Evolutionary conservation across 306 rosid genomes (phyloP).

Genomic region (Begonia loranthoides): DNA sequence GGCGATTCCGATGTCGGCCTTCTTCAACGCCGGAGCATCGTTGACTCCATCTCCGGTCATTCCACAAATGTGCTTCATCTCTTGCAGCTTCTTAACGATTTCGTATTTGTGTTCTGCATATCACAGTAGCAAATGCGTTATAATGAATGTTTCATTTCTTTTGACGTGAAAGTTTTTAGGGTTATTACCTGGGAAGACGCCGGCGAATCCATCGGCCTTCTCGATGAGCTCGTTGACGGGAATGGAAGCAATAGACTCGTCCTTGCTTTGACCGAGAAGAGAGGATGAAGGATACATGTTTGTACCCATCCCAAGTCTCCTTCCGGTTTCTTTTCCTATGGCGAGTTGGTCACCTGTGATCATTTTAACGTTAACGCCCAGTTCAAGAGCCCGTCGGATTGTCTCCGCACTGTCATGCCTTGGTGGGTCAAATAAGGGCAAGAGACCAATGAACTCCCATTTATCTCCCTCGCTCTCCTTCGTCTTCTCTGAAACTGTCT

Average conservation of each 20-base stretch:
- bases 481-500: constrained; percentile 40
- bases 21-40: constrained; percentile 1
- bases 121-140: not conserved
- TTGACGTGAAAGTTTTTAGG: not conserved
- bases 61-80: constrained; percentile 26
- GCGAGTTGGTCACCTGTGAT: constrained; percentile 67
- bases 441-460: constrained; percentile 48
- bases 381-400: constrained; percentile 52
- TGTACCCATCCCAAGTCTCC: constrained; percentile 34
- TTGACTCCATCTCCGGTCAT: not conserved
- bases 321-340: constrained; percentile 56
- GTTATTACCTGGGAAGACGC: constrained; percentile 45
- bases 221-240: constrained; percentile 28
- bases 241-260: constrained; percentile 28
- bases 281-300: not conserved
- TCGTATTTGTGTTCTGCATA: constrained; percentile 50
- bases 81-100: constrained; percentile 46
- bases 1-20: constrained; percentile 1
- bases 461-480: constrained; percentile 39
- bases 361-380: constrained; percentile 59
- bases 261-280: constrained; percentile 32
- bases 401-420: constrained; percentile 18
- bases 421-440: constrained; percentile 66
- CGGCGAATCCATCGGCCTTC: constrained; percentile 36
- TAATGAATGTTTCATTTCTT: not conserved